phyloP scores from a whole-genome alignment of 257 asterid species.

The Nicotiana noctiflora region DNA sequence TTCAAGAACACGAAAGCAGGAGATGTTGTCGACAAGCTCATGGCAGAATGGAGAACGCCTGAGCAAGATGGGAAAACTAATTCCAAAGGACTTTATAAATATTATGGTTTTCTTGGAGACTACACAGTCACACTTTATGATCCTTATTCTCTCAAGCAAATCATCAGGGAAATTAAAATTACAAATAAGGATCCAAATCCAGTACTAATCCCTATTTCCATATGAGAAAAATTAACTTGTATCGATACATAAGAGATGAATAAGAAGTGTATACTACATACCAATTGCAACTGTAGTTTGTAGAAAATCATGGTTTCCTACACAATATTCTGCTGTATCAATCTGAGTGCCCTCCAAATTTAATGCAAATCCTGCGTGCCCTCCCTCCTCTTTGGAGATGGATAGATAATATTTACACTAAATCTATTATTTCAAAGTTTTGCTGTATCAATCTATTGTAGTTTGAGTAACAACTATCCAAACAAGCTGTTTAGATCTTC shows the following conservation, averaged over 20 bases:
- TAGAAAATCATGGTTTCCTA: too few species aligned
- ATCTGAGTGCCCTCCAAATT: too few species aligned
- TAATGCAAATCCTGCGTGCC: too few species aligned
- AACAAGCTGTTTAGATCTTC: too few species aligned
- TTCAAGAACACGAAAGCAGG: constrained; percentile 28
- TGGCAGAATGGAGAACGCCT: constrained; percentile 30
- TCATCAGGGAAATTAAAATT: background rate
- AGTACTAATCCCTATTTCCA: background rate
- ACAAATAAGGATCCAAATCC: background rate
- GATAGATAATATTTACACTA: too few species aligned
- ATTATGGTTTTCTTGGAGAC: constrained; percentile 9
- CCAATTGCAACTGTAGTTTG: too few species aligned
- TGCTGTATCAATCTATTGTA: too few species aligned
- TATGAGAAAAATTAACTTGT: background rate
- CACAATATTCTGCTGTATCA: too few species aligned
- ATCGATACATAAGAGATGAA: background rate
- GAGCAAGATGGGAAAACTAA: constrained; percentile 6
- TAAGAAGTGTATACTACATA: background rate
- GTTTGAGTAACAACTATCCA: too few species aligned
- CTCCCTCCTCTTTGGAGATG: too few species aligned
- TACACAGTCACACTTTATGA: background rate
- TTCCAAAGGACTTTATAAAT: background rate
- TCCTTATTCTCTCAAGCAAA: background rate
- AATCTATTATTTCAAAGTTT: too few species aligned
- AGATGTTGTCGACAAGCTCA: constrained; percentile 39